A percentile compares a stretch with the other conserved stretches of the same genome.
Conservation (phyloP, 2,329 filamentous ascomycete genomes). For the Cladosporium colombiae region DNA sequence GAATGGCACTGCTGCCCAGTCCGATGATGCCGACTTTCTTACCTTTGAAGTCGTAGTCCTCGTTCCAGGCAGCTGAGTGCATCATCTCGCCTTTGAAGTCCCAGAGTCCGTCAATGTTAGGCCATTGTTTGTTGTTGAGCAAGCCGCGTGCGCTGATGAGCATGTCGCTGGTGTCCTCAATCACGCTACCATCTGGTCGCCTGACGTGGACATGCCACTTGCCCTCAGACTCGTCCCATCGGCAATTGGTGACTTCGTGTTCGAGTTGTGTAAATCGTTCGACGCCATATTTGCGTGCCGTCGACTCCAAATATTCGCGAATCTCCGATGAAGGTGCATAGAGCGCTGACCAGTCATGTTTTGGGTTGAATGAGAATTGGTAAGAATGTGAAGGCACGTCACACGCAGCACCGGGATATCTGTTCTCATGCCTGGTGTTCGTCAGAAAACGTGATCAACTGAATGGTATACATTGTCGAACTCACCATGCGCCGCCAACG, state of each 20-base stretch:
- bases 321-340: slow-evolving; percentile 71
- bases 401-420: slow-evolving; percentile 48
- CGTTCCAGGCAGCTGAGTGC: slow-evolving; percentile 59
- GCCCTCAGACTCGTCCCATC: slow-evolving; percentile 37
- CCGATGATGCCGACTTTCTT: slow-evolving; percentile 30
- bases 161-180: slow-evolving; percentile 47
- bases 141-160: slow-evolving; percentile 53
- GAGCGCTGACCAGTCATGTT: slow-evolving; percentile 43
- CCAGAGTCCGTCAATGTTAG: slow-evolving; percentile 53
- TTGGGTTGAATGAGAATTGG: slow-evolving; percentile 47
- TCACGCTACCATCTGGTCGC: slow-evolving; percentile 30
- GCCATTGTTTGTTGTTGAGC: slow-evolving; percentile 55
- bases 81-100: slow-evolving; percentile 56
- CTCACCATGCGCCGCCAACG: slow-evolving; percentile 32
- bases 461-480: neutral
- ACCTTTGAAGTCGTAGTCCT: slow-evolving; percentile 37
- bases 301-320: slow-evolving; percentile 94
- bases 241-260: slow-evolving; percentile 39
- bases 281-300: slow-evolving; percentile 86
- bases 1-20: slow-evolving; percentile 39
- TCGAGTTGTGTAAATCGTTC: slow-evolving; percentile 50
- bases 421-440: slow-evolving; percentile 42
- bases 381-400: slow-evolving; percentile 47
- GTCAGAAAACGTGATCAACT: slow-evolving; percentile 27
- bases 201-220: slow-evolving; percentile 42